Conservation (phyloP, 148 eudicot species). For the Camellia sinensis region DNA sequence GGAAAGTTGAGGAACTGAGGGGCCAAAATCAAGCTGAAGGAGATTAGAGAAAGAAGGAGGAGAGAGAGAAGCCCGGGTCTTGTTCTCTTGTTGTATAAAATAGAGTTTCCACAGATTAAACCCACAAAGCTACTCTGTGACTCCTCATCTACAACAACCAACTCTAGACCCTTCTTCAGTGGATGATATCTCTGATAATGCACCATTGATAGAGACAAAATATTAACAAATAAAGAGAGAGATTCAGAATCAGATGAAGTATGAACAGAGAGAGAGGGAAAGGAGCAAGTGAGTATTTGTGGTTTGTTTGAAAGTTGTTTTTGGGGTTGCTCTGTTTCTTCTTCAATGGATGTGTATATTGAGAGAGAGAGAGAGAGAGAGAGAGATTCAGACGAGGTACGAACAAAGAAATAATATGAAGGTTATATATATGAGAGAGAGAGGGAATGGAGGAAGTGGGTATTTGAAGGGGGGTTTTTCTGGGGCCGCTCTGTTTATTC, state of each 20-base stretch:
- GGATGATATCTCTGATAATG: constrained; percentile 65
- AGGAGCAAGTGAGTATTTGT: not conserved
- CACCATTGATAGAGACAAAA: constrained; percentile 42
- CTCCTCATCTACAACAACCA: constrained; percentile 40
- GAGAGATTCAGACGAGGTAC: no score
- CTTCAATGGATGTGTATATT: no score
- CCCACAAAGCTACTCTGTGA: constrained; percentile 20
- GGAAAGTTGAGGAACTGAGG: constrained; percentile 31
- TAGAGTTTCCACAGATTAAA: constrained; percentile 21
- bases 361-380: no score
- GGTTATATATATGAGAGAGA: no score
- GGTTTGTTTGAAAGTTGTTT: no score
- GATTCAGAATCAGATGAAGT: not conserved
- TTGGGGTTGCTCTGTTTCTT: no score
- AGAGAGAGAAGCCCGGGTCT: constrained; percentile 46
- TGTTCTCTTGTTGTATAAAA: constrained; percentile 26
- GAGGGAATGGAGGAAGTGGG: no score
- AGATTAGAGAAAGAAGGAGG: constrained; percentile 42
- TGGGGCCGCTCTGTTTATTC: not conserved
- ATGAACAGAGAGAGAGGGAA: not conserved
- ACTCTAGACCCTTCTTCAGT: constrained; percentile 42
- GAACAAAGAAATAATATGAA: no score
- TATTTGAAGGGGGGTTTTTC: not conserved
- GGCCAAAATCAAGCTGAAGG: constrained; percentile 46
- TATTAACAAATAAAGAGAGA: not conserved